Evolutionary conservation across 352 stramenopile genomes (phyloP), one percentile per base, ranked within the genome.

Genomic region (Blastocystis sp.): DNA sequence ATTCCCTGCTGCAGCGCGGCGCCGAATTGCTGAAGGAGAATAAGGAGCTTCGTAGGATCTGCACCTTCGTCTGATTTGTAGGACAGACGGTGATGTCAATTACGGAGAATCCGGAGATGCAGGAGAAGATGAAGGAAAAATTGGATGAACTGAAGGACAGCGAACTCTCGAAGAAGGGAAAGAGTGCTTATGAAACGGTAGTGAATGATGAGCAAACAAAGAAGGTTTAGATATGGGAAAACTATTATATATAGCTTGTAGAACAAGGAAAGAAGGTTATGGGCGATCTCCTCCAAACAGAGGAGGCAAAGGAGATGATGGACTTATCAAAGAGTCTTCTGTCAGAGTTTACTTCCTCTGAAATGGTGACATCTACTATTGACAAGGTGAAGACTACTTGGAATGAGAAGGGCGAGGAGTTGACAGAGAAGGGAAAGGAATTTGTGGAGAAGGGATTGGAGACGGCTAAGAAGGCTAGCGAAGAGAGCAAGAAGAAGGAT

Each of bases 221-320:
- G 63, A 88, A 85, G 63, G 78, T 85, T 29, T 80, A 5, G 0
- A 35, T 63, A 27, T 81, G 16, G 2, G 11, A 35, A 65, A 21
- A 39, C 4, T 9, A 16, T 85, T 16, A 69, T 7, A 24, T 37
- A 35, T 63, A 88, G 63, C 56, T 88, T 14, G 39, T 80, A 46
- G 78, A 88, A 32, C 61, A 88, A 46, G 71, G 71, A 69, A 85
- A 88, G 78, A 88, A 85, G 59, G 78, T 85, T 46, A 83, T 69
- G 56, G 59, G 52, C 0, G 78, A 85, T 59, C 35, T 88, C 21
- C 29, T 88, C 21, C 61, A 88, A 51, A 51, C 51, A 24, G 75
- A 86, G 61, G 75, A 86, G 61, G 75, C 56, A 46, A 86, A 86
- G 39, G 75, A 86, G 39, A 75, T 86, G 61, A 37, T 74, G 61